These are phyloP conservation scores for Hortaea sp. DNA, from an alignment of 2,329 filamentous ascomycete species.

Conservation along the genomic window DNA sequence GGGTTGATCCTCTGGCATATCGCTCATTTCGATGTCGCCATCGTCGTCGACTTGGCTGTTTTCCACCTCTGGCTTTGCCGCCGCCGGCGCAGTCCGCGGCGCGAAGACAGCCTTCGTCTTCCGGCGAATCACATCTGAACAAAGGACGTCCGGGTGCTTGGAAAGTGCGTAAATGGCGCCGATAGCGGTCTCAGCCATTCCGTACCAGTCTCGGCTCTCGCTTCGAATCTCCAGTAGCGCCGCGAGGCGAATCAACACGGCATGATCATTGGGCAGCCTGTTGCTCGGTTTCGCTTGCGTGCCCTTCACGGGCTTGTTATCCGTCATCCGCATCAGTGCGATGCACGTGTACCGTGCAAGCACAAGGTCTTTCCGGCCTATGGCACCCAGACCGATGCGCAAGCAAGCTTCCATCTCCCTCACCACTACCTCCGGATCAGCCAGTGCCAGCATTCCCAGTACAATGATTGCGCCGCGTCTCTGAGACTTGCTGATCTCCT, in stretches of 20 bases:
- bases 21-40: conserved; percentile 29
- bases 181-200: conserved; percentile 91
- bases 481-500: conserved; percentile 85
- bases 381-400: conserved; percentile 70
- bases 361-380: conserved; percentile 73
- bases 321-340: conserved; percentile 81
- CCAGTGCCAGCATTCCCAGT: conserved; percentile 88
- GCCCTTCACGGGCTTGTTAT: conserved; percentile 67
- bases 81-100: conserved; percentile 36
- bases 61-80: conserved; percentile 9
- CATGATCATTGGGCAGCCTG: conserved; percentile 83
- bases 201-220: conserved; percentile 86
- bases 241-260: conserved; percentile 69
- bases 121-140: conserved; percentile 77
- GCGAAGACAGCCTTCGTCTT: conserved; percentile 78
- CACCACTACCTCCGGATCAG: conserved; percentile 84
- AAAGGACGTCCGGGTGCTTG: conserved; percentile 87
- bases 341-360: conserved; percentile 94
- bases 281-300: conserved; percentile 55
- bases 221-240: conserved; percentile 77
- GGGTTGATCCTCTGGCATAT: conserved; percentile 17
- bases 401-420: conserved; percentile 94
- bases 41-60: conserved; percentile 22
- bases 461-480: conserved; percentile 91
- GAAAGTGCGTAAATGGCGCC: conserved; percentile 89